Evolutionary conservation across 2,329 filamentous ascomycete species (phyloP).

Genomic region (Cryphonectria japonica): DNA sequence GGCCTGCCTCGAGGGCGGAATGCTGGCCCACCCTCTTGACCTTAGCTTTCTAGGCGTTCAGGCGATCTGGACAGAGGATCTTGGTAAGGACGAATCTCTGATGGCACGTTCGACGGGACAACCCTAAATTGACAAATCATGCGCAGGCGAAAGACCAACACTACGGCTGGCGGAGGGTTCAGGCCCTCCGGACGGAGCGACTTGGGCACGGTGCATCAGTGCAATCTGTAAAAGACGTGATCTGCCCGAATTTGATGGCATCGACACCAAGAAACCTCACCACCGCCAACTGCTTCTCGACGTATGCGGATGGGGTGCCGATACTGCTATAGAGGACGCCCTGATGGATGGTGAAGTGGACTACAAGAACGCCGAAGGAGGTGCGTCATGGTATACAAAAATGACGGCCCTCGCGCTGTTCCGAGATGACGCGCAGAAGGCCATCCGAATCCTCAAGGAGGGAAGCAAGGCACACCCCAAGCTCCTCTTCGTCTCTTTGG

Average conservation of each 20-base stretch:
- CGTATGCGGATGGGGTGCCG: conserved; percentile 73
- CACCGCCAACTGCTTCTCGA: conserved; percentile 77
- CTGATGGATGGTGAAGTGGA: conserved; percentile 50
- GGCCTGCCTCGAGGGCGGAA: conserved; percentile 67
- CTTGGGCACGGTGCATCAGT: conserved; percentile 66
- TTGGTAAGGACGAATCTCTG: conserved; percentile 54
- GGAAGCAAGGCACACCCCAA: conserved; percentile 66
- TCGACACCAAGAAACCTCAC: conserved; percentile 65
- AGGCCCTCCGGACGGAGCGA: conserved; percentile 49
- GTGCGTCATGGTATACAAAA: conserved; percentile 68
- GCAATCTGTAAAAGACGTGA: conserved; percentile 66
- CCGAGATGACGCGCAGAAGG: conserved; percentile 68
- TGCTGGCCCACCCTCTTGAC: conserved; percentile 71
- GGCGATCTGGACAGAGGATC: conserved; percentile 71
- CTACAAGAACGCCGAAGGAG: conserved; percentile 50
- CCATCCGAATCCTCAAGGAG: conserved; percentile 70
- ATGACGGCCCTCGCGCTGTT: conserved; percentile 78
- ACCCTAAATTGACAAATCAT: neutral
- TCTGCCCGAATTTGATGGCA: conserved; percentile 66
- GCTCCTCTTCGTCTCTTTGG: conserved; percentile 69
- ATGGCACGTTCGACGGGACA: conserved; percentile 20
- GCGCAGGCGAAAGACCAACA: conserved; percentile 25
- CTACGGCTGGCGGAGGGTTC: conserved; percentile 49
- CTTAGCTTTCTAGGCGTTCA: conserved; percentile 76
- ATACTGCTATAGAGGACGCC: conserved; percentile 69